These are phyloP conservation scores for Fusarium algeriense DNA, from an alignment of 2,329 filamentous ascomycete genomes.

Conservation along the genomic window DNA sequence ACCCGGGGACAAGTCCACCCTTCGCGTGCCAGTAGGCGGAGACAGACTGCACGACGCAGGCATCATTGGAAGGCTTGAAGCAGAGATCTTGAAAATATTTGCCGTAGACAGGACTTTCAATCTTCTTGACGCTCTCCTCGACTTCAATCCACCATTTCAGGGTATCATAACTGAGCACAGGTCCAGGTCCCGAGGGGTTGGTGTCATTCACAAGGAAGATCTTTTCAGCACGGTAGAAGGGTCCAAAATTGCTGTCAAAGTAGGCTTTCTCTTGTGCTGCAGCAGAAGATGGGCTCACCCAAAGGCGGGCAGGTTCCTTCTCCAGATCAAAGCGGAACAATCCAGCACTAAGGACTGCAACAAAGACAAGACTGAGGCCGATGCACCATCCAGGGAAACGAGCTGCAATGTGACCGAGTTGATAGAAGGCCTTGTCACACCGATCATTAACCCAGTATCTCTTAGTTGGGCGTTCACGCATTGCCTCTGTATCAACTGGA, in stretches of 20 bases:
- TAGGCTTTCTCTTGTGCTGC: slow-evolving; percentile 94
- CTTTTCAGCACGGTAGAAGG: slow-evolving; percentile 95
- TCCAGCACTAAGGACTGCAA: slow-evolving; percentile 84
- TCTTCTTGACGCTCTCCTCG: slow-evolving; percentile 78
- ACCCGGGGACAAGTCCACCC: slow-evolving; percentile 53
- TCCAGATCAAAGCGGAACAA: slow-evolving; percentile 93
- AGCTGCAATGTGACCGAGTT: slow-evolving; percentile 83
- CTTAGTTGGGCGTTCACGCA: slow-evolving; percentile 82
- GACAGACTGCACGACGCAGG: slow-evolving; percentile 94
- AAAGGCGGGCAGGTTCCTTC: slow-evolving; percentile 88
- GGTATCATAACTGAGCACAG: slow-evolving; percentile 89
- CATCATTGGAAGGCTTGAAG: slow-evolving; percentile 90
- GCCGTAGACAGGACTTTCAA: slow-evolving; percentile 77
- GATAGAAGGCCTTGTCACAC: slow-evolving; percentile 83
- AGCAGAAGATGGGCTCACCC: slow-evolving; percentile 94
- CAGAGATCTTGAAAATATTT: slow-evolving; percentile 86
- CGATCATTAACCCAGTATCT: slow-evolving; percentile 87
- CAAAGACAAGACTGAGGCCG: slow-evolving; percentile 76
- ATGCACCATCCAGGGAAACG: slow-evolving; percentile 89
- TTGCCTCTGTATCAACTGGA: slow-evolving; percentile 76
- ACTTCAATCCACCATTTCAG: slow-evolving; percentile 94
- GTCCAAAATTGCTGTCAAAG: slow-evolving; percentile 93
- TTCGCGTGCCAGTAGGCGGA: slow-evolving; percentile 85
- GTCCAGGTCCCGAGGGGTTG: slow-evolving; percentile 70
- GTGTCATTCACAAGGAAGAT: slow-evolving; percentile 94